Percentiles rank a stretch among this genome's conserved stretches.
Conservation (phyloP, 2,329 filamentous ascomycete species). For the Grosmannia clavigera region DNA sequence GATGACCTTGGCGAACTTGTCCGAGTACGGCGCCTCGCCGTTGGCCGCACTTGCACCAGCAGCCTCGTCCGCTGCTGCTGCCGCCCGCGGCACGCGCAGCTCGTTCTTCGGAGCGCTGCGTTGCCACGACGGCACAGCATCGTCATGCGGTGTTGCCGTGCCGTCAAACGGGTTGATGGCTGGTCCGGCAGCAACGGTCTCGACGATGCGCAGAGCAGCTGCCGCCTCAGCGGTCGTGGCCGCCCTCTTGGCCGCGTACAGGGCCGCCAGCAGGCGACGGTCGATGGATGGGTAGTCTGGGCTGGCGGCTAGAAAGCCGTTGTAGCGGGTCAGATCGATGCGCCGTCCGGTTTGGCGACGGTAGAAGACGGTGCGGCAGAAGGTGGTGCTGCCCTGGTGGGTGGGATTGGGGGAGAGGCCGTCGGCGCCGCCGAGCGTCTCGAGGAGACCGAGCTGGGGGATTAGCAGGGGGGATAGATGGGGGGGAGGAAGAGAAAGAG, state of each 20-base stretch:
- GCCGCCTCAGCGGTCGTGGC: not conserved
- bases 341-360: slow-evolving; percentile 9
- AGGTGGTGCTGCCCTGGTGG: slow-evolving; percentile 12
- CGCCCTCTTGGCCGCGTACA: slow-evolving; percentile 17
- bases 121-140: slow-evolving; percentile 27
- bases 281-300: slow-evolving; percentile 11
- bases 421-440: slow-evolving; percentile 13
- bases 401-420: slow-evolving; percentile 11
- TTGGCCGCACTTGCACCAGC: slow-evolving; percentile 6
- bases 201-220: slow-evolving; percentile 7
- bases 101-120: slow-evolving; percentile 34
- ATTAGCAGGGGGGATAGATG: not conserved
- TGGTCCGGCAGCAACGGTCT: slow-evolving; percentile 3
- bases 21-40: slow-evolving; percentile 57
- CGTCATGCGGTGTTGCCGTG: slow-evolving; percentile 4
- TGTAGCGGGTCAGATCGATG: slow-evolving; percentile 13
- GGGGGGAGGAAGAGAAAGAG: not conserved
- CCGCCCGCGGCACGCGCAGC: slow-evolving; percentile 30
- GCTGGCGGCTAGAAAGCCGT: slow-evolving; percentile 6
- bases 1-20: slow-evolving; percentile 74
- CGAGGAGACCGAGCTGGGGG: slow-evolving; percentile 12
- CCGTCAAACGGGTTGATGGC: slow-evolving; percentile 10
- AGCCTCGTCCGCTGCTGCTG: not conserved
- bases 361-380: slow-evolving; percentile 16
- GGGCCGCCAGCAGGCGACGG: slow-evolving; percentile 10